Evolutionary conservation across 2,329 filamentous ascomycete species (phyloP).

Genomic region (Penicillium psychrosexuale): DNA sequence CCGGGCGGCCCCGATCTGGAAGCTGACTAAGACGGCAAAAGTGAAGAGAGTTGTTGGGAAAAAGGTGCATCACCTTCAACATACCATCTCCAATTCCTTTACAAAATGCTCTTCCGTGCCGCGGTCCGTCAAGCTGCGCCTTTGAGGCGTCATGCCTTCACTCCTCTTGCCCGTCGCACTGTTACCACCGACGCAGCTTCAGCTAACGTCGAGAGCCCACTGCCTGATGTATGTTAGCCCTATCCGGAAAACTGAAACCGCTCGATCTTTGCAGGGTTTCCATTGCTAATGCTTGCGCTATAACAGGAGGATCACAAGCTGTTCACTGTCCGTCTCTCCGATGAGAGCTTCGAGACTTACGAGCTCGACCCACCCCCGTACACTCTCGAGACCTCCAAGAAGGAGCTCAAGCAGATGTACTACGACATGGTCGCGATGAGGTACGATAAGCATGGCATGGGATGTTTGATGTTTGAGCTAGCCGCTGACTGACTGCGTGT

Average conservation of each 20-base stretch:
- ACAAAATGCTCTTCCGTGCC: slow-evolving; percentile 68
- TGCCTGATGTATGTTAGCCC: slow-evolving; percentile 61
- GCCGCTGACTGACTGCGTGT: slow-evolving; percentile 5
- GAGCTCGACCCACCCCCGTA: slow-evolving; percentile 95
- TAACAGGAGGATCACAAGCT: slow-evolving; percentile 84
- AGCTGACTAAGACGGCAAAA: slow-evolving; percentile 33
- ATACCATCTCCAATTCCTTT: slow-evolving; percentile 28
- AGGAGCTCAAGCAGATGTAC: slow-evolving; percentile 98
- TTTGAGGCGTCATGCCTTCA: slow-evolving; percentile 49
- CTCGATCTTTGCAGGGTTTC: slow-evolving; percentile 22
- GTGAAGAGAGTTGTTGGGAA: slow-evolving; percentile 18
- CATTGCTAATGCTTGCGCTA: slow-evolving; percentile 23
- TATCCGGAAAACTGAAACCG: slow-evolving; percentile 19
- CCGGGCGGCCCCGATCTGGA: slow-evolving; percentile 31
- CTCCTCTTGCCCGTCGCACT: slow-evolving; percentile 59
- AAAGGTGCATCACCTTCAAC: slow-evolving; percentile 15
- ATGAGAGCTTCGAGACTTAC: slow-evolving; percentile 99
- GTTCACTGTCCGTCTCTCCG: slow-evolving; percentile 87
- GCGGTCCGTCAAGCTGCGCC: slow-evolving; percentile 60
- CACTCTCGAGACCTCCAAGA: slow-evolving; percentile 91
- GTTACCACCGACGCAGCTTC: slow-evolving; percentile 96
- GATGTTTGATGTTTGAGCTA: not conserved
- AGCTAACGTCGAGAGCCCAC: slow-evolving; percentile 74
- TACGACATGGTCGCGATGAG: slow-evolving; percentile 91
- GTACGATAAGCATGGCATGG: slow-evolving; percentile 53